Base-by-base conservation (phyloP, 2,329 filamentous ascomycete species). In the Aaosphaeria arxii region DNA sequence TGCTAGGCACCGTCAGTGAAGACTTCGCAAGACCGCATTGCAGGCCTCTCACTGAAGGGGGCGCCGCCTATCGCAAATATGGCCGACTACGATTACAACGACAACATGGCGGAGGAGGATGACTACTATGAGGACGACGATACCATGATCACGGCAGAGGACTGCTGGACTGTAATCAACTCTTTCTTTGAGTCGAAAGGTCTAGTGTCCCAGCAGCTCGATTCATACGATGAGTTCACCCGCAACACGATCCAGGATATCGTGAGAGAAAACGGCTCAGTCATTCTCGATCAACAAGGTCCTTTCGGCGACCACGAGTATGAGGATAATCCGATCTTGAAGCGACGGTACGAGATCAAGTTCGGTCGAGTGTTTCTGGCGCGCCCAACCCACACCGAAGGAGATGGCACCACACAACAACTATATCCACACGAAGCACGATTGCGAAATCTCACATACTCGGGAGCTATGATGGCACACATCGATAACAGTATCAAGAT, bases 161-260 rank as follows among this genome's bases (percentile, higher is more conserved):
- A 99, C 74, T 96, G 91, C 78, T 99, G 95, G 94, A 88, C 88
- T 56, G 92, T 97, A 65, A 97, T 99, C 69, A 91, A 89, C 48
- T 88, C 94, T 7, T 97, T 96, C 78, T 99, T 99, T 75, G 90
- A 96, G 61, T 83, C 85, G 54, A 99, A 97, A 74, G 92, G 94
- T 63, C 81, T 99, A 31, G 94, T 96, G 24, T 96, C 94, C 11
- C 92, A 99, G 74, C 94, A 99, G 77, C 86, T 97, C 54, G 92
- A 97, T 70, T 99, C 95, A 0, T 99, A 96, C 74, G 91, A 99
- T 74, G 91, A 97, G 69, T 99, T 99, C 65, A 91, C 94, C 48
- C 86, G 87, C 51, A 91, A 89, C 24, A 96, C 91, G 0, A 92
- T 99, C 73, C 91, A 97, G 66, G 89, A 96, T 62, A 84, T 99